Base-by-base conservation (phyloP, 2,329 filamentous ascomycete genomes). In the Beauveria pseudobassiana region DNA sequence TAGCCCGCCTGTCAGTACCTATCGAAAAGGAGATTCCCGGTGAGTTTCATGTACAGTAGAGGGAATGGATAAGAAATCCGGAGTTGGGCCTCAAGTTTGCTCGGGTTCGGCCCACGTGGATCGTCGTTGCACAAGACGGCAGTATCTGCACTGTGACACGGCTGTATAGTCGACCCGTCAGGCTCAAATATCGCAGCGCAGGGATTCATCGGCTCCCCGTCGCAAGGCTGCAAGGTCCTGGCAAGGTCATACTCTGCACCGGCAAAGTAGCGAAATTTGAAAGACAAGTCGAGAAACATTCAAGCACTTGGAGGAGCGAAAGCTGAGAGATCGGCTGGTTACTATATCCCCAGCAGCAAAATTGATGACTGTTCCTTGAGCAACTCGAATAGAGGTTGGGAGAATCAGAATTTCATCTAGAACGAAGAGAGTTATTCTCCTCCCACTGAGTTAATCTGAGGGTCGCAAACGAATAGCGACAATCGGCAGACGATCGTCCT, bases 401-500 rank as follows among this genome's bases (percentile, higher is more conserved):
- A 28, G 3, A 34, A n/a, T 38, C 24, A 38, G 22, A 30, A 26
- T 34, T n/a, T 9, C 8, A 51, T 22, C 6, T 16, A 16, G 22
- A 43, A 10, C 2, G 9, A 40, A 24, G 28, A 8, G 10, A 16
- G 8, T 28, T n/a, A 40, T n/a, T 18, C 2, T 3, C n/a, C 4
- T 20, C 4, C 5, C 20, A 22, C 24, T 38, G 30, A 18, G 12
- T 14, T 28, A 18, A 49, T 28, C 34, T 61, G 50, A 38, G 10
- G 50, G 48, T 20, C 49, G 24, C 58, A 61, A 61, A 61, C 58
- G 58, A 48, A n/a, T 28, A 53, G 45, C 58, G 42, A 61, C 28
- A 48, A n/a, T 40, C 40, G 50, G 49, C 50, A 48, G 50, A 53
- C 46, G 34, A 7, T 12, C 8, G 3, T 16, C 24, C 54, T 49